Conservation (phyloP, 176 grass and related monocot genomes). For the Aegilops umbellulata region DNA sequence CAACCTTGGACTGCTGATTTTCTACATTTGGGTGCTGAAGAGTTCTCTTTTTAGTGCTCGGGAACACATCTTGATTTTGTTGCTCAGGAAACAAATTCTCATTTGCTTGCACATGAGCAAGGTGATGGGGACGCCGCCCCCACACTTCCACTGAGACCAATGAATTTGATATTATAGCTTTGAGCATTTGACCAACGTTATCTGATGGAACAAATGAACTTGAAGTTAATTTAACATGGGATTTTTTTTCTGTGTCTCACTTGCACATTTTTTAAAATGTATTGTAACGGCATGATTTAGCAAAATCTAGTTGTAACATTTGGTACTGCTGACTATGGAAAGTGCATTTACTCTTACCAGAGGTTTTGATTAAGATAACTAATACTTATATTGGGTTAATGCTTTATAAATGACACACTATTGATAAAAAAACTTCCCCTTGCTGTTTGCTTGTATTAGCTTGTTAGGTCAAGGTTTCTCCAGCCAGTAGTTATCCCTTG, state of each 20-base stretch:
- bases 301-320: not conserved
- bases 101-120: not conserved
- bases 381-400: not conserved
- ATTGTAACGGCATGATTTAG: not conserved
- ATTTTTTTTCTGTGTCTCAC: not conserved
- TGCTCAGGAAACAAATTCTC: not conserved
- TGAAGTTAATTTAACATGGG: not conserved
- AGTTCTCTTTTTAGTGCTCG: not conserved
- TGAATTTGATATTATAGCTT: not conserved
- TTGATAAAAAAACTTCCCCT: not conserved
- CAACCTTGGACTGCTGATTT: not conserved
- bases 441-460: not conserved
- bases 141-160: not conserved
- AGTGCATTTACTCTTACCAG: not conserved
- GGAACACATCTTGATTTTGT: not conserved
- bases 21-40: not conserved
- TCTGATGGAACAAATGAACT: not conserved
- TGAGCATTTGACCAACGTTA: not conserved
- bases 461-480: not conserved
- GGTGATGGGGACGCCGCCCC: not conserved
- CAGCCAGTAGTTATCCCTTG: not conserved
- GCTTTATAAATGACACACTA: not conserved
- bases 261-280: not conserved
- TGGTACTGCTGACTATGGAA: not conserved
- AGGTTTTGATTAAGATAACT: not conserved